Evolutionary conservation across 1,284 basidiomycete genomes (phyloP), one percentile per base, ranked within the genome.

Genomic region (Agroathelia rolfsii): DNA sequence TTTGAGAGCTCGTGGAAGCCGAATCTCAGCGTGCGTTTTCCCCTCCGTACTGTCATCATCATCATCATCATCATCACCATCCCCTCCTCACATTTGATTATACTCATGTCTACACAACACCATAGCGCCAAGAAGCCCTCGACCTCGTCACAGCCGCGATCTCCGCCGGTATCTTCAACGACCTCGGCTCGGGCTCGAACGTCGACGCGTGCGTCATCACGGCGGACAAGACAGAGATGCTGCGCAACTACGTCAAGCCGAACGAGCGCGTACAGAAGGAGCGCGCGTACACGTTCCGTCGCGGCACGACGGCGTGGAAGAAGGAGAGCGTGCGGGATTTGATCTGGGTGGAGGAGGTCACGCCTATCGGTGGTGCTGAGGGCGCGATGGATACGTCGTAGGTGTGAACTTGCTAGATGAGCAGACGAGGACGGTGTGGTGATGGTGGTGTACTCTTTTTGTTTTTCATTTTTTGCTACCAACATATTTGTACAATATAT

Each of bases 121-220:
- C 32, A 9, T 56, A 93, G 84, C 74, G 85, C 30, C 67, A 76
- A 35, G 82, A 85, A 28, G 94, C 93, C 1, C 74, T 97, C 37
- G 64, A 67, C 13, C 69, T 98, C 8, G 93, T 97, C 13, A 77
- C 81, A 26, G 70, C 76, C 27, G 93, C 95, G 18, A 82, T 99
- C 50, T 80, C 82, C 28, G 84, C 89, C 1, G 95, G 95, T 72
- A 94, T 99, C 54, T 98, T 96, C 71, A 98, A 99, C 65, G 95
- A 99, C 65, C 72, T 98, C 24, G 95, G 95, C 6, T 96, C 92
- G 0, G 95, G 95, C 32, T 92, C 86, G 13, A 98, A 99, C 54
- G 80, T 98, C 47, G 95, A 99, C 55, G 93, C 93, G 0, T 94
- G 90, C 54, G 75, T 98, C 39, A 95, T 99, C 59, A 89, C 85